phyloP scores from a whole-genome alignment of 768 basidiomycete genomes.

The Kwoniella dejecticola region DNA sequence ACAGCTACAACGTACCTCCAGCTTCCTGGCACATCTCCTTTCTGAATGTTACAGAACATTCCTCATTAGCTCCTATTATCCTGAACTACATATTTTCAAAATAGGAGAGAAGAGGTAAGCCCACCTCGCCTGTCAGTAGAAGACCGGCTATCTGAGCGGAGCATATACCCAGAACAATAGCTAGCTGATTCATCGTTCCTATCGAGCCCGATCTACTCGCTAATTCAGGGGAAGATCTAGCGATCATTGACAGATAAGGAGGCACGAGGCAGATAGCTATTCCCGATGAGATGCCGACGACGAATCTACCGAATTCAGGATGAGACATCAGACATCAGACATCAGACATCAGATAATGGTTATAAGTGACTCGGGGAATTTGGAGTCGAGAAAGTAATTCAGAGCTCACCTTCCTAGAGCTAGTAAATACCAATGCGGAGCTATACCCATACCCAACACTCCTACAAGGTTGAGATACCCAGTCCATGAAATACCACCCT shows the following conservation, averaged over 20 bases:
- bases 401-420: conserved; percentile 41
- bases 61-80: too few species aligned
- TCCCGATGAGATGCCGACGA: conserved; percentile 49
- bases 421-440: conserved; percentile 46
- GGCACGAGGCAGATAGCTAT: conserved; percentile 52
- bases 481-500: conserved; percentile 47
- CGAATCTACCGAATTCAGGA: conserved; percentile 29
- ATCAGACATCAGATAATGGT: too few species aligned
- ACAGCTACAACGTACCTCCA: conserved; percentile 51
- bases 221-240: conserved; percentile 36
- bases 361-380: too few species aligned
- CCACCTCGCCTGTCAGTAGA: conserved; percentile 43
- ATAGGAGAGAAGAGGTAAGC: neutral
- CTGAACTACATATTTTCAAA: neutral
- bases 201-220: conserved; percentile 42
- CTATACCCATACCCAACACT: conserved; percentile 42
- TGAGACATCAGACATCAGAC: too few species aligned
- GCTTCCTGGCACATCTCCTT: conserved; percentile 48
- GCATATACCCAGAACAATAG: conserved; percentile 48
- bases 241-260: conserved; percentile 45
- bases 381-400: too few species aligned
- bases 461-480: conserved; percentile 50
- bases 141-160: conserved; percentile 47
- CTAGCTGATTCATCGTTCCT: conserved; percentile 52
- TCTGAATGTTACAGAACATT: conserved; percentile 18